These are phyloP conservation scores for Diddensiella caesifluorescens DNA, from an alignment of 805 yeast genomes.

Conservation along the genomic window DNA sequence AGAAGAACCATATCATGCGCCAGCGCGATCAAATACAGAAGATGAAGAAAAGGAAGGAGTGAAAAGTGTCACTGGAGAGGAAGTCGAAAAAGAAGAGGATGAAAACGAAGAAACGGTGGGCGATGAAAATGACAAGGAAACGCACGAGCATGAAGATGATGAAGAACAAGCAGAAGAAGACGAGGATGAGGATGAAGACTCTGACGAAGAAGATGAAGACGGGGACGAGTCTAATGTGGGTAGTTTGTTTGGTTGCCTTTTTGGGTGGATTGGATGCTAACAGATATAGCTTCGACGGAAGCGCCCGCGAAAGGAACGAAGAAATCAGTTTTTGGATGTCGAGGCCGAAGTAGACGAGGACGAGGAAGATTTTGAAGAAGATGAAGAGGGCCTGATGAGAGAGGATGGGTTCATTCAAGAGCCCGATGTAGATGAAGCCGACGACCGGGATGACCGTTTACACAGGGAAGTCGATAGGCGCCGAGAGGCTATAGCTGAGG, in stretches of 20 bases:
- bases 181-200: conserved; percentile 81
- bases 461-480: conserved; percentile 84
- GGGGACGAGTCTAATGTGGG: conserved; percentile 83
- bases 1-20: conserved; percentile 32
- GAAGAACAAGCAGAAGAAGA: conserved; percentile 87
- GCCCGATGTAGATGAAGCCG: conserved; percentile 51
- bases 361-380: conserved; percentile 89
- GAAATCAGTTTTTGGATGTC: conserved; percentile 92
- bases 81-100: conserved; percentile 35
- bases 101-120: conserved; percentile 55
- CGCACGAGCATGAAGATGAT: conserved; percentile 39
- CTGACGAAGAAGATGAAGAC: conserved; percentile 56
- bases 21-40: conserved; percentile 42
- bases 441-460: conserved; percentile 61
- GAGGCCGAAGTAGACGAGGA: conserved; percentile 99
- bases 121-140: conserved; percentile 60
- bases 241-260: no score
- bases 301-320: conserved; percentile 39
- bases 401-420: conserved; percentile 57
- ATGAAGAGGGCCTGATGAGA: conserved; percentile 84
- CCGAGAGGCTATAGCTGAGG: conserved; percentile 75
- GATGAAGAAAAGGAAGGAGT: conserved; percentile 34
- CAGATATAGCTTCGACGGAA: conserved; percentile 25
- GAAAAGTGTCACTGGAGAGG: conserved; percentile 11
- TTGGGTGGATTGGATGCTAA: no score